A percentile compares a stretch with the other conserved stretches of the same genome.
Evolutionary conservation across 2,329 filamentous ascomycete genomes (phyloP).

Genomic region (Microdochium nivale): DNA sequence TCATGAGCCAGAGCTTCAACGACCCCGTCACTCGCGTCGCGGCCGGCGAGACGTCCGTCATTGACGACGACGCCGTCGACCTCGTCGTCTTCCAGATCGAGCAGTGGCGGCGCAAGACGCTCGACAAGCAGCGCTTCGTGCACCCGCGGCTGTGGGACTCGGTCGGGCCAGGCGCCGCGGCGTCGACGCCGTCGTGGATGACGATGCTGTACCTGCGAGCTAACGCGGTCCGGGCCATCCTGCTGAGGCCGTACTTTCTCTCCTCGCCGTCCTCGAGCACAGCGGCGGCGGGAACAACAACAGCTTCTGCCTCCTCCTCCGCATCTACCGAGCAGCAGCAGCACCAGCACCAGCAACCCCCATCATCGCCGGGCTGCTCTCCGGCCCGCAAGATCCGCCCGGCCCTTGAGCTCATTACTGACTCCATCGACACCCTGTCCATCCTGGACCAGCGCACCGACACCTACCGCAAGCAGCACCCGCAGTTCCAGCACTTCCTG

Average conservation of each 20-base stretch:
- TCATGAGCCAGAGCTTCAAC: conserved; percentile 12
- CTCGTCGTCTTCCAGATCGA: conserved; percentile 18
- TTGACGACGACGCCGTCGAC: conserved; percentile 15
- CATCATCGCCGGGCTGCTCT: too few species aligned
- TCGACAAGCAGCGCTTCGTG: conserved; percentile 1
- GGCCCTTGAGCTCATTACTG: conserved; percentile 1
- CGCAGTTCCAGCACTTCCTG: conserved; percentile 4
- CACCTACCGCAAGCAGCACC: conserved; percentile 5
- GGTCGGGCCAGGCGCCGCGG: background rate
- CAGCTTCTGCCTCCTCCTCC: too few species aligned
- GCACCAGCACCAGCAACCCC: too few species aligned
- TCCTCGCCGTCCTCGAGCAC: background rate
- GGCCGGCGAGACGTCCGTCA: conserved; percentile 8
- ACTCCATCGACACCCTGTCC: background rate
- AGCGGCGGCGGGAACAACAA: conserved; percentile 1
- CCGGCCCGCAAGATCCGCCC: conserved; percentile 2
- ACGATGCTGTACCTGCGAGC: conserved; percentile 4
- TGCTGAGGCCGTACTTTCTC: conserved; percentile 6
- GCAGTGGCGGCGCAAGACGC: conserved; percentile 4
- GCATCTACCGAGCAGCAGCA: too few species aligned
- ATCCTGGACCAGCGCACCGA: conserved; percentile 3
- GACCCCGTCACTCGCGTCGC: conserved; percentile 7
- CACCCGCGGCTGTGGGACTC: background rate
- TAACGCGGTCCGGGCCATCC: conserved; percentile 3
- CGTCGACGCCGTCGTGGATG: conserved; percentile 3